Evolutionary conservation across 2,329 filamentous ascomycete genomes (phyloP), one percentile per base, ranked within the genome.

Genomic region (Catunica adiposa): DNA sequence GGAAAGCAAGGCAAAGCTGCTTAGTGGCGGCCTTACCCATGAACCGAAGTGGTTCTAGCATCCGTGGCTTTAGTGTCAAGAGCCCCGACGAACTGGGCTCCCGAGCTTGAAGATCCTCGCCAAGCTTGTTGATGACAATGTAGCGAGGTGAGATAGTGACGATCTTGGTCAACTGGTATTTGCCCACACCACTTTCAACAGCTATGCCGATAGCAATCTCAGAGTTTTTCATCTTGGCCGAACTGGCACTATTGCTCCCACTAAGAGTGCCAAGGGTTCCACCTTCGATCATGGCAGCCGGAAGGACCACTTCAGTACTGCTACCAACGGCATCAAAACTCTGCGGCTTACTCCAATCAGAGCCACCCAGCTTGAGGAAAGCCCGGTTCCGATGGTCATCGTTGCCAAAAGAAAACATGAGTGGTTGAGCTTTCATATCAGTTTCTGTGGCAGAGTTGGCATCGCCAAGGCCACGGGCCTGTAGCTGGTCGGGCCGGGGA

Each of bases 291-390:
- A n/a, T 17, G n/a, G 50, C 37, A 0, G 89, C 87, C 52, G 85
- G 84, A 34, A 98, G 74, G 34, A 92, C 79, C 37, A 95, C 86
- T 62, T 96, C 89, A 15, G 88, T 84, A 0, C 84, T 89, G 63
- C 90, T 97, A 31, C 92, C 92, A 61, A 98, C 92, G 20, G 92
- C 92, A 65, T 98, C 94, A 63, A 98, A 95, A 75, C 88, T 96
- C 66, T 97, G 90, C 0, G 90, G 88, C 66, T 92, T 95, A 70
- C 92, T 97, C 94, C 92, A 98, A 59, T 83, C 79, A 0, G 92
- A 96, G 55, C 94, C 85, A 3, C 85, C 88, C 42, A 96, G 80
- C 69, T 87, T 94, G 58, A 98, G 72, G 47, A 94, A 72, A 5
- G 88, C 89, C 61, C 92, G 82, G 66, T 98, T 98, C 62, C 88